These are phyloP conservation scores for Botrytis deweyae DNA, from an alignment of 2,329 filamentous ascomycete species.

Conservation along the genomic window DNA sequence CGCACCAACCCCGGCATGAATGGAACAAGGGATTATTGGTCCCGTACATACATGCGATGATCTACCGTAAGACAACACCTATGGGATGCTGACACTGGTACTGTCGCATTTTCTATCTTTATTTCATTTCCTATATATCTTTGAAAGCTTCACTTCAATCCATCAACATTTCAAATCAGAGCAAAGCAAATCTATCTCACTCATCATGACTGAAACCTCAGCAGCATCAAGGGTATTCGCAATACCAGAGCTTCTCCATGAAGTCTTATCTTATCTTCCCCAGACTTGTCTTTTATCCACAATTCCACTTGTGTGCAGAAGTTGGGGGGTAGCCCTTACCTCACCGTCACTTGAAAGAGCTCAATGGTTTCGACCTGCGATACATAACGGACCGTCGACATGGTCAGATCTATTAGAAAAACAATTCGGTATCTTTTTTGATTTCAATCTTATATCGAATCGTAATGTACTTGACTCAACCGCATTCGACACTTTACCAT, in stretches of 20 bases:
- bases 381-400: background rate
- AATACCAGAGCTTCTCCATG: conserved; percentile 16
- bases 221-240: conserved; percentile 12
- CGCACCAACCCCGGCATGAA: background rate
- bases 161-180: background rate
- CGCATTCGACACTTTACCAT: conserved; percentile 7
- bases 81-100: background rate
- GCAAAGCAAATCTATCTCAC: background rate
- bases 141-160: background rate
- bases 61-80: background rate
- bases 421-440: conserved; percentile 14
- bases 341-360: conserved; percentile 15
- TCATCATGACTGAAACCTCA: conserved; percentile 9
- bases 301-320: conserved; percentile 8
- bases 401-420: conserved; percentile 16
- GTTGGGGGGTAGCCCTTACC: conserved; percentile 8
- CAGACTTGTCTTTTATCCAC: conserved; percentile 10
- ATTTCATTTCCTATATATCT: background rate
- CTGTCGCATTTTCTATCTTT: background rate
- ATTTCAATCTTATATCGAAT: background rate
- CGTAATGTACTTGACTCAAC: background rate
- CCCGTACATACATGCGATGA: background rate
- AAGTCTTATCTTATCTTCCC: conserved; percentile 18
- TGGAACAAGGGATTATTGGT: background rate
- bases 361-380: conserved; percentile 10